Conservation (phyloP, 371 early-diverging fungal species). For the Apophysomyces variabilis region DNA sequence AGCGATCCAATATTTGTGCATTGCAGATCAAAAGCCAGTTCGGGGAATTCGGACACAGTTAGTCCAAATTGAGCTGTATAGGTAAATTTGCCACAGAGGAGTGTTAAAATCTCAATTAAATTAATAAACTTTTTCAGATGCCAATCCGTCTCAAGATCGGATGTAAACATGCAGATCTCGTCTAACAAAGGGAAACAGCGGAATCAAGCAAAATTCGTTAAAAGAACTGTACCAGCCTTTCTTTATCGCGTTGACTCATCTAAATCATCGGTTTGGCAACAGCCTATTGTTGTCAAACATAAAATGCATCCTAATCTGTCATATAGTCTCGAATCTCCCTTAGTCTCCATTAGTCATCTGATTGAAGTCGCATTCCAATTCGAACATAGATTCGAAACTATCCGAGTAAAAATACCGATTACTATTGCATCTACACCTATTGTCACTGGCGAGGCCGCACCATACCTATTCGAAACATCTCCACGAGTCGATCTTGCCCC, state of each 20-base stretch:
- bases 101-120: constrained; percentile 10
- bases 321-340: constrained; percentile 25
- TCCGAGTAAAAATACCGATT: constrained; percentile 33
- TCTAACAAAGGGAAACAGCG: constrained; percentile 8
- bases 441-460: not conserved
- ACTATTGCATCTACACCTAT: constrained; percentile 31
- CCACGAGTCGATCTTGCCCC: constrained; percentile 9
- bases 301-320: constrained; percentile 23
- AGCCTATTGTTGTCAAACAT: constrained; percentile 31
- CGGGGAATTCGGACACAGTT: constrained; percentile 33
- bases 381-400: constrained; percentile 30
- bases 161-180: constrained; percentile 3
- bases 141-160: constrained; percentile 13
- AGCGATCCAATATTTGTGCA: constrained; percentile 30
- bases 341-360: constrained; percentile 29
- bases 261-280: constrained; percentile 31
- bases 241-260: constrained; percentile 22
- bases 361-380: constrained; percentile 35
- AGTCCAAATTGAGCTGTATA: constrained; percentile 31
- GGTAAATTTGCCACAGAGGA: constrained; percentile 21
- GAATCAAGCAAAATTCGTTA: constrained; percentile 20
- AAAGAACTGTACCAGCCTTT: constrained; percentile 29
- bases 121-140: constrained; percentile 14
- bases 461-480: constrained; percentile 23
- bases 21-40: constrained; percentile 35